Evolutionary conservation across 2,329 filamentous ascomycete genomes (phyloP).

Genomic region (Aspergillus fructus): DNA sequence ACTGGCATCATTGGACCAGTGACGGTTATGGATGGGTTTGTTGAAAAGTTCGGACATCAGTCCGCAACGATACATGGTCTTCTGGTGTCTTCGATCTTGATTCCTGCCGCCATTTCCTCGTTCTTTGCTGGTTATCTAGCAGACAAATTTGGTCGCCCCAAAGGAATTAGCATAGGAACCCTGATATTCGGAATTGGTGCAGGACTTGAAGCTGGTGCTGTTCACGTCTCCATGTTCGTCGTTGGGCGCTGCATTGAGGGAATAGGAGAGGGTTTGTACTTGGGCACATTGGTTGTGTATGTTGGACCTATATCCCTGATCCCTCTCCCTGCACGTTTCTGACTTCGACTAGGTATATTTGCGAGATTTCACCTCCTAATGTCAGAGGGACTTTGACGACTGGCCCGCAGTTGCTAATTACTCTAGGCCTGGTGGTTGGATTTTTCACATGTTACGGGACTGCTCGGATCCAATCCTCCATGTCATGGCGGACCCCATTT

Average conservation of each 20-base stretch:
- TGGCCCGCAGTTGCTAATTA: slow-evolving; percentile 54
- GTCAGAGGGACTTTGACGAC: slow-evolving; percentile 53
- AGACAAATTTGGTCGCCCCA: slow-evolving; percentile 52
- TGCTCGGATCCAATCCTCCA: slow-evolving; percentile 44
- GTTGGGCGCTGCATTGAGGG: slow-evolving; percentile 57
- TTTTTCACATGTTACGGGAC: slow-evolving; percentile 63
- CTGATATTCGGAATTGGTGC: slow-evolving; percentile 56
- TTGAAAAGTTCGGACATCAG: slow-evolving; percentile 49
- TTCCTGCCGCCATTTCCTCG: slow-evolving; percentile 58
- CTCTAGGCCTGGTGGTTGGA: slow-evolving; percentile 52
- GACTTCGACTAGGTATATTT: slow-evolving; percentile 45
- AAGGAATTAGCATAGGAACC: slow-evolving; percentile 51
- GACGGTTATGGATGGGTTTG: slow-evolving; percentile 58
- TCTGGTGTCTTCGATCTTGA: slow-evolving; percentile 59
- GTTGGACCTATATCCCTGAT: neutral
- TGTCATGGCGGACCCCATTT: slow-evolving; percentile 60
- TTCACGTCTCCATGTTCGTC: slow-evolving; percentile 53
- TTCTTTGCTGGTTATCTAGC: slow-evolving; percentile 58
- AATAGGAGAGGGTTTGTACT: slow-evolving; percentile 58
- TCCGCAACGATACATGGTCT: slow-evolving; percentile 57
- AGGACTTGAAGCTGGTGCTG: slow-evolving; percentile 51
- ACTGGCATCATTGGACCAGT: slow-evolving; percentile 61
- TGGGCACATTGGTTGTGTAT: slow-evolving; percentile 56
- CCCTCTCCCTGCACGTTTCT: neutral
- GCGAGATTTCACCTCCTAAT: slow-evolving; percentile 58